Evolutionary conservation across 192 early-diverging fungal species (phyloP), one percentile per base, ranked within the genome.

Genomic region (Coemansia sp.): DNA sequence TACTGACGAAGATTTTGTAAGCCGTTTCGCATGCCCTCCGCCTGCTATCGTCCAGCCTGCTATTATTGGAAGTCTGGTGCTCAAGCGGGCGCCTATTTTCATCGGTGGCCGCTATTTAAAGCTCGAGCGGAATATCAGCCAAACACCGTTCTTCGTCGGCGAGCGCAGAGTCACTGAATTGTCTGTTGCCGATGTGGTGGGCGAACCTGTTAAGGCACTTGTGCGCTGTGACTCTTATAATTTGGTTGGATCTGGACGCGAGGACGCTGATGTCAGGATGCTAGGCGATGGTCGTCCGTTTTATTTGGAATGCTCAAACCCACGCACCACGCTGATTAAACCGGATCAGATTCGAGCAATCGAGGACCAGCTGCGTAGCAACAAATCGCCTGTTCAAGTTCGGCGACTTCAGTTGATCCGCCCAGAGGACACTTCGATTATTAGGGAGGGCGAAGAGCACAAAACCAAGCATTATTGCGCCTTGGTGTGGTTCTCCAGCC

Each of bases 201-300:
- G 87, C 4, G 77, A 80, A 34, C 76, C 86, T 9, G 43, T 96
- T 24, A 77, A 88, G 69, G 74, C 71, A 15, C 74, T 90, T 16
- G 87, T 90, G 69, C 75, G 74, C 5, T 83, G 82, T 43, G 89
- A 91, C 72, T 88, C 75, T 41, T 92, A 90, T 77, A 95, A 93
- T 65, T 91, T 98, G 75, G 86, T 89, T 3, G 89, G 90, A 0
- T 89, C 95, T 7, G 97, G 97, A 15, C 89, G 95, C 22, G 97
- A 98, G 74, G 97, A 98, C 78, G 90, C 91, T 7, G 94, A 98
- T 78, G 97, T 98, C 24, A 88, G 94, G n/a, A 96, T 96, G 94
- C 81, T 98, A 34, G 95, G 94, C 41, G 84, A 86, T 40, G 97
- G 97, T 24, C 82, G 97, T 18, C 97, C 97, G 13, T 98, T 96